Percentiles rank a stretch among this genome's conserved stretches.
Evolutionary conservation across 78 protist genomes (phyloP).

Genomic region (Dictyostelium intermedium): DNA sequence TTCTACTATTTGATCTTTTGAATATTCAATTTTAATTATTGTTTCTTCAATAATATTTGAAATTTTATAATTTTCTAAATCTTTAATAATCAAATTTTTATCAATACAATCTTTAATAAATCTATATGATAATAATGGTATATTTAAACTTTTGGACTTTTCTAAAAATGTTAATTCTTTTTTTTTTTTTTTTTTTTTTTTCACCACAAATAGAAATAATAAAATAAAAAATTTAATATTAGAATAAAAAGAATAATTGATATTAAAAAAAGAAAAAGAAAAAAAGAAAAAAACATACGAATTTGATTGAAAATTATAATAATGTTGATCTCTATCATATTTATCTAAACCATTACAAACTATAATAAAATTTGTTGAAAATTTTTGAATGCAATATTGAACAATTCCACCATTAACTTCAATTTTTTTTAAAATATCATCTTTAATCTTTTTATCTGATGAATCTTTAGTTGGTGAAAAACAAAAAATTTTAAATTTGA

Average conservation of each 20-base stretch:
- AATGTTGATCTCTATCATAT: neutral
- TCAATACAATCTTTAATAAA: neutral
- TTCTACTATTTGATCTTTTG: too few species aligned
- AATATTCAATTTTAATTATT: neutral
- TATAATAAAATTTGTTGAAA: neutral
- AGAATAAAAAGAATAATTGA: neutral
- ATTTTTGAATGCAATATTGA: constrained; percentile 14
- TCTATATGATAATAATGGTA: constrained; percentile 3
- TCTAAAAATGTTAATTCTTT: neutral
- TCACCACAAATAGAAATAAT: too few species aligned
- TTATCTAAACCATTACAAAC: neutral
- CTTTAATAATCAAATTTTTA: neutral
- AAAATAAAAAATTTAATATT: neutral
- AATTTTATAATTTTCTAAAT: neutral
- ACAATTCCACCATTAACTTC: neutral
- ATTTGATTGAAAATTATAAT: neutral
- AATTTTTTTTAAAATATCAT: neutral
- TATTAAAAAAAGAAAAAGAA: neutral
- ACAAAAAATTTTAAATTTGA: neutral
- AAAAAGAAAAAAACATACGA: neutral
- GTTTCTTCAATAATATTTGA: neutral
- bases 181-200: neutral
- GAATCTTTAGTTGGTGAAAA: neutral
- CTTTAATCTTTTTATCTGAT: neutral
- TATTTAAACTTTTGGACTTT: neutral